Percentiles rank a stretch among this genome's conserved stretches.
These are phyloP conservation scores for Eutypella sp. DNA, from an alignment of 2,329 filamentous ascomycete species.

Conservation along the genomic window DNA sequence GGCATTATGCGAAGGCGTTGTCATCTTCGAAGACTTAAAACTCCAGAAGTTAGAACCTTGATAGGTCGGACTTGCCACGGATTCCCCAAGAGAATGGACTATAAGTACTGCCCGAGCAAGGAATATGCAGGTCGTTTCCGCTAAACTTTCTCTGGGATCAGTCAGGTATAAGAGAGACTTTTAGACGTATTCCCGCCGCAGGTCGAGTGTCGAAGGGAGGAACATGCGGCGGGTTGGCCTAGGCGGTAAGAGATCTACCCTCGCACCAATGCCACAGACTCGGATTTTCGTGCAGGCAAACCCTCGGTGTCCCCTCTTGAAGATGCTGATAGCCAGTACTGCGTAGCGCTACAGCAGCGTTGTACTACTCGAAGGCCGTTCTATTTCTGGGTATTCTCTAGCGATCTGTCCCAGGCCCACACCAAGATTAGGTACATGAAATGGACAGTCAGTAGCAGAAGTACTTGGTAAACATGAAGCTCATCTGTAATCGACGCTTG, in stretches of 20 bases:
- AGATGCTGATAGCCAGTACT: conserved; percentile 15
- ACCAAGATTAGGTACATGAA: not conserved
- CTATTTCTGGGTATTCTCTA: conserved; percentile 2
- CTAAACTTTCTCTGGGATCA: conserved; percentile 14
- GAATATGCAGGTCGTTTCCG: conserved; percentile 34
- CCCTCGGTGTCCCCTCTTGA: conserved; percentile 17
- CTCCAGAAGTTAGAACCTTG: conserved; percentile 29
- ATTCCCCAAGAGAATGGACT: conserved; percentile 33
- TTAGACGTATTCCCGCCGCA: conserved; percentile 18
- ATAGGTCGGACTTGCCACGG: conserved; percentile 31
- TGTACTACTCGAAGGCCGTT: conserved; percentile 23
- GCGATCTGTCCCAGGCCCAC: not conserved
- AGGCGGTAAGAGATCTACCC: conserved; percentile 19
- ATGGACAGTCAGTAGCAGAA: no score
- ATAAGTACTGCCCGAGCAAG: conserved; percentile 33
- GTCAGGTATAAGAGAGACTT: conserved; percentile 17
- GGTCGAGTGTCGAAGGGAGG: conserved; percentile 16
- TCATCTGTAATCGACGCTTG: conserved; percentile 18
- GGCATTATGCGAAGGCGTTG: conserved; percentile 50
- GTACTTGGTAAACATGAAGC: no score
- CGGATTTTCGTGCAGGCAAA: conserved; percentile 17
- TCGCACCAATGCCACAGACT: conserved; percentile 21
- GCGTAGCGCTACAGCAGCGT: conserved; percentile 20
- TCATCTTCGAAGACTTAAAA: conserved; percentile 40
- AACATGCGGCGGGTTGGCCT: conserved; percentile 20